phyloP scores from a whole-genome alignment of 1,284 basidiomycete genomes.

The Malassezia slooffiae region DNA sequence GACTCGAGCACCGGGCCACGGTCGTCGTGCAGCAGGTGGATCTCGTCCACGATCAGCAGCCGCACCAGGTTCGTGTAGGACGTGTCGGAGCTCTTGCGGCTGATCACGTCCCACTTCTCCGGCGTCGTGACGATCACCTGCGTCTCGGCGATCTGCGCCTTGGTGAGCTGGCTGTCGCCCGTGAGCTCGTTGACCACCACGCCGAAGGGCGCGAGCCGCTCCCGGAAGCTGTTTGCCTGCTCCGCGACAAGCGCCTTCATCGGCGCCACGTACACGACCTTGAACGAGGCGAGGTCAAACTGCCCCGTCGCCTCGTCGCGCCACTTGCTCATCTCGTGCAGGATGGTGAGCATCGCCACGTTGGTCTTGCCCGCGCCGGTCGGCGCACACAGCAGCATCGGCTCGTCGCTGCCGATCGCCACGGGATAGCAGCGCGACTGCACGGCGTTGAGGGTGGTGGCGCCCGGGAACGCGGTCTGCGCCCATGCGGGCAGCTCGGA shows the following conservation, averaged over 20 bases:
- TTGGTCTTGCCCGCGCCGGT: slow-evolving; percentile 99
- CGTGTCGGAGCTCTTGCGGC: slow-evolving; percentile 91
- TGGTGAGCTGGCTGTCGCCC: slow-evolving; percentile 95
- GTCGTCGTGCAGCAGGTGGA: slow-evolving; percentile 93
- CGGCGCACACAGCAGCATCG: slow-evolving; percentile 88
- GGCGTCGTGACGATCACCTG: slow-evolving; percentile 99
- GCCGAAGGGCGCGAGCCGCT: slow-evolving; percentile 71
- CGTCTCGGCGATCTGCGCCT: slow-evolving; percentile 90
- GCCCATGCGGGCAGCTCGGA: slow-evolving; percentile 74
- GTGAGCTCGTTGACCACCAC: slow-evolving; percentile 90
- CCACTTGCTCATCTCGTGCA: slow-evolving; percentile 41
- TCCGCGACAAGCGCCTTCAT: slow-evolving; percentile 58
- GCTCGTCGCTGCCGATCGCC: slow-evolving; percentile 82
- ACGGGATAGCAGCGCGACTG: slow-evolving; percentile 60
- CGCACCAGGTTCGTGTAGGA: slow-evolving; percentile 94
- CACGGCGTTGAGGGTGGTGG: slow-evolving; percentile 76
- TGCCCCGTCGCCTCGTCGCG: slow-evolving; percentile 63
- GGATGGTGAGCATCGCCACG: slow-evolving; percentile 69
- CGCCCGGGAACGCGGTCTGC: slow-evolving; percentile 48
- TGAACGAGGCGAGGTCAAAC: slow-evolving; percentile 86
- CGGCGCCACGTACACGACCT: slow-evolving; percentile 94
- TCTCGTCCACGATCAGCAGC: slow-evolving; percentile 95
- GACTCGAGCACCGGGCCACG: slow-evolving; percentile 94
- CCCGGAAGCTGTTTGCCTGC: slow-evolving; percentile 42
- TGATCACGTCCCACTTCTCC: slow-evolving; percentile 95